Percentiles rank a stretch among this genome's conserved stretches.
phyloP scores from a whole-genome alignment of 179 eudicot species.

The Corrigiola litoralis region DNA sequence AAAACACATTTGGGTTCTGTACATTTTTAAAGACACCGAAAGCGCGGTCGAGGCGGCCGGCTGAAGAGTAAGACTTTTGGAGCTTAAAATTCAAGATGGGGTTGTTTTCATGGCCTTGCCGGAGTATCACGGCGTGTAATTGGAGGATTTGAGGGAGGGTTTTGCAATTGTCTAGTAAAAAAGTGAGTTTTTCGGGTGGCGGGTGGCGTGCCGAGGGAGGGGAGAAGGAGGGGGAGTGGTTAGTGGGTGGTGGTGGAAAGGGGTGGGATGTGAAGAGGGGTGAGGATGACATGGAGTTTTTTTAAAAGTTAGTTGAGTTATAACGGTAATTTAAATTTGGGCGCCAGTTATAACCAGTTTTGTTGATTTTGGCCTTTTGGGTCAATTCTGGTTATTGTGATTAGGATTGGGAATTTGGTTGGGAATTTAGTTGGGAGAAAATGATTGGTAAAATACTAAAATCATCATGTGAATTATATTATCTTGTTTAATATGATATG shows the following conservation, averaged over 20 bases:
- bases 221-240: not conserved
- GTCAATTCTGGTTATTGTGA: too few relatives aligned
- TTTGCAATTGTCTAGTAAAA: conserved; percentile 39
- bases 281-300: conserved; percentile 19
- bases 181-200: conserved; percentile 38
- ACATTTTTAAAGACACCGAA: conserved; percentile 36
- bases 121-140: conserved; percentile 54
- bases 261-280: conserved; percentile 26
- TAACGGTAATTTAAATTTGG: conserved; percentile 9
- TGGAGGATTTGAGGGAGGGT: conserved; percentile 36
- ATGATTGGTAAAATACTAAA: too few relatives aligned
- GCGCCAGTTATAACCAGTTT: conserved; percentile 5
- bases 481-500: too few relatives aligned
- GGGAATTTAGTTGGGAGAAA: too few relatives aligned
- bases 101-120: conserved; percentile 45
- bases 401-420: too few relatives aligned
- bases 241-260: conserved; percentile 11
- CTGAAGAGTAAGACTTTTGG: conserved; percentile 49
- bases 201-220: conserved; percentile 25
- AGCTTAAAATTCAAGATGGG: conserved; percentile 58
- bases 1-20: conserved; percentile 43
- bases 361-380: not conserved
- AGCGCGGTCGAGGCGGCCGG: conserved; percentile 41
- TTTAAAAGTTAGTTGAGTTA: not conserved
- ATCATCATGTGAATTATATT: too few relatives aligned